phyloP scores from a whole-genome alignment of 805 yeast genomes.

The Yamadazyma ubonensis region DNA sequence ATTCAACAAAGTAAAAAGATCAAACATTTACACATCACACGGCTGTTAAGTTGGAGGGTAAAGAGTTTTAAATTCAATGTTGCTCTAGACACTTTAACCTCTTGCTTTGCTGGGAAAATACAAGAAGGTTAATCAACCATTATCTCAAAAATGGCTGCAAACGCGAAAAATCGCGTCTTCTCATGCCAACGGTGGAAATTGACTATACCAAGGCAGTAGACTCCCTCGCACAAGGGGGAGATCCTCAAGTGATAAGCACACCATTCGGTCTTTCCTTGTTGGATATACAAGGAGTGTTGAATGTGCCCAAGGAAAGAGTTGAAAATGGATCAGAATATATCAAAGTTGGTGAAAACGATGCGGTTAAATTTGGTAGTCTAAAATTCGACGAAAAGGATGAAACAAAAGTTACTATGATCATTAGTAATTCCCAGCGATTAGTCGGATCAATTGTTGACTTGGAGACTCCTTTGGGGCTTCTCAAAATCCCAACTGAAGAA shows the following conservation, averaged over 20 bases:
- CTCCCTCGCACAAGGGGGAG: neutral
- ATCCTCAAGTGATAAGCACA: constrained; percentile 36
- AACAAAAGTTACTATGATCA: constrained; percentile 52
- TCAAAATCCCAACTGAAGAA: constrained; percentile 27
- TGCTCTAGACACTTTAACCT: no score
- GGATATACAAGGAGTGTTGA: constrained; percentile 75
- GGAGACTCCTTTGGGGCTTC: constrained; percentile 63
- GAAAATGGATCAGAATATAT: constrained; percentile 32
- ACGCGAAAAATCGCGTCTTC: constrained; percentile 7
- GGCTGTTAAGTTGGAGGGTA: no score
- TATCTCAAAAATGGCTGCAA: constrained; percentile 2
- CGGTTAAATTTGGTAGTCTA: constrained; percentile 51
- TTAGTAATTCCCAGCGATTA: constrained; percentile 70
- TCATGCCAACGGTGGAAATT: constrained; percentile 7
- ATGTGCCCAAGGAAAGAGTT: constrained; percentile 34
- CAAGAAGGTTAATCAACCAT: neutral
- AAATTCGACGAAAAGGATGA: constrained; percentile 42
- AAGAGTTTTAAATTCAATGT: no score
- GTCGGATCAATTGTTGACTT: constrained; percentile 59
- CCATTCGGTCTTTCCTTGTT: constrained; percentile 58
- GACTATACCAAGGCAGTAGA: constrained; percentile 2
- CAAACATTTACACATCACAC: no score
- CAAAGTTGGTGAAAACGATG: constrained; percentile 37
- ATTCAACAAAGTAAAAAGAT: no score
- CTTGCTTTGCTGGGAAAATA: no score